These are phyloP conservation scores for Oryza glaberrima DNA, from an alignment of 176 grass and related monocot genomes.

Conservation along the genomic window DNA sequence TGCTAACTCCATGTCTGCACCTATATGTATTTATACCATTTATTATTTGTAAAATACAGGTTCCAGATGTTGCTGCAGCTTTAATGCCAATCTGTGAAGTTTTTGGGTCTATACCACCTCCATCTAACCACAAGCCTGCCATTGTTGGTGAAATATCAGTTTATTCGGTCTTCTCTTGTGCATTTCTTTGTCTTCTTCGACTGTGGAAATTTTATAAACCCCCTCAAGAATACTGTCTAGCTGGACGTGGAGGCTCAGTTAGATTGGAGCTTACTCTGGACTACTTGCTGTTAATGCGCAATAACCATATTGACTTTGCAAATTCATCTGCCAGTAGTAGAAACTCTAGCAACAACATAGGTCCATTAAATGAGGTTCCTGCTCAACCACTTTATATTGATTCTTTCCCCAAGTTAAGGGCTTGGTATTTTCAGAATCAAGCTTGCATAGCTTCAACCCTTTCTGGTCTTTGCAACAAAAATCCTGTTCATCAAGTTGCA, in stretches of 20 bases:
- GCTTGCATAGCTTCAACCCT: constrained; percentile 96
- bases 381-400: constrained; percentile 80
- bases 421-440: constrained; percentile 99
- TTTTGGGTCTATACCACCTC: constrained; percentile 85
- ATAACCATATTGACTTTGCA: constrained; percentile 58
- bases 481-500: constrained; percentile 88
- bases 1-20: not conserved
- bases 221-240: constrained; percentile 72
- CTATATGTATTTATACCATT: constrained; percentile 22
- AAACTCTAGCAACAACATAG: constrained; percentile 42
- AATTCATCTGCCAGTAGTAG: constrained; percentile 55
- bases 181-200: constrained; percentile 96
- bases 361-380: constrained; percentile 47
- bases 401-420: constrained; percentile 88
- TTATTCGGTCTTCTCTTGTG: constrained; percentile 92
- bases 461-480: constrained; percentile 83
- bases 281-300: constrained; percentile 88
- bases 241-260: constrained; percentile 81
- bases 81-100: constrained; percentile 97
- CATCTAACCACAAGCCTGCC: constrained; percentile 66
- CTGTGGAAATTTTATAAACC: constrained; percentile 96
- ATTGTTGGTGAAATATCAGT: constrained; percentile 72
- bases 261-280: constrained; percentile 82
- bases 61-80: constrained; percentile 86
- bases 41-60: constrained; percentile 50